Evolutionary conservation across 2,329 filamentous ascomycete species (phyloP), one percentile per base, ranked within the genome.

Genomic region (Dryadomyces sulphureus): DNA sequence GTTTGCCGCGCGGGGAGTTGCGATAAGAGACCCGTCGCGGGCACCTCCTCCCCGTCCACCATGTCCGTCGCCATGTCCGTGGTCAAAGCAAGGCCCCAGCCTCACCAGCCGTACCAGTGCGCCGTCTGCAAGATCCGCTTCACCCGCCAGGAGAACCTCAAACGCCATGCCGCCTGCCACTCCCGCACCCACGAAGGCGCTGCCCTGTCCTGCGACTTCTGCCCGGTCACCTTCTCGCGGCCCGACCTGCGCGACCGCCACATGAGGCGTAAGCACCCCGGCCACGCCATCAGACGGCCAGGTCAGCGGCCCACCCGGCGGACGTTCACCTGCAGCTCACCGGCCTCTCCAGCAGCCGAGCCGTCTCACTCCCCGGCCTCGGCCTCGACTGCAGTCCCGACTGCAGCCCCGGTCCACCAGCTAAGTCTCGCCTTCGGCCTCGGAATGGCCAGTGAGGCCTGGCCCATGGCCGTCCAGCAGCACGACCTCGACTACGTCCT

Each of bases 91-190:
- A 39, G 8, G 35, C 43, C 19, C 22, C 45, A 42, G 20, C 40
- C 46, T 30, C 44, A 47, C 41, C 64, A 66, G 49, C 63, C 64
- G 9, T 66, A 65, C 45, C 59, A 67, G 52, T 67, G 63, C 51
- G 49, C 53, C 24, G 45, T 65, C 44, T 66, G 65, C 47, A 56
- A 55, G 39, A 59, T 54, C 44, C 62, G 60, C 25, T 64, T 65
- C 39, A 64, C 62, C 24, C 56, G 62, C 24, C 59, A 64, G 42
- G 62, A 65, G 53, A 64, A 65, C 45, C 60, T 65, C 49, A 65
- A 66, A 50, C 62, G 64, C 42, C 65, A 67, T 57, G 57, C 64
- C 7, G 55, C 57, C 1, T 55, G 65, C 5, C 65, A 67, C 48
- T 55, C 57, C 7, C 57, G 59, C 9, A 60, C 60, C 5, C 51